Evolutionary conservation across 495 filamentous ascomycete genomes (phyloP).

Genomic region (Rhizodiscina lignyota): DNA sequence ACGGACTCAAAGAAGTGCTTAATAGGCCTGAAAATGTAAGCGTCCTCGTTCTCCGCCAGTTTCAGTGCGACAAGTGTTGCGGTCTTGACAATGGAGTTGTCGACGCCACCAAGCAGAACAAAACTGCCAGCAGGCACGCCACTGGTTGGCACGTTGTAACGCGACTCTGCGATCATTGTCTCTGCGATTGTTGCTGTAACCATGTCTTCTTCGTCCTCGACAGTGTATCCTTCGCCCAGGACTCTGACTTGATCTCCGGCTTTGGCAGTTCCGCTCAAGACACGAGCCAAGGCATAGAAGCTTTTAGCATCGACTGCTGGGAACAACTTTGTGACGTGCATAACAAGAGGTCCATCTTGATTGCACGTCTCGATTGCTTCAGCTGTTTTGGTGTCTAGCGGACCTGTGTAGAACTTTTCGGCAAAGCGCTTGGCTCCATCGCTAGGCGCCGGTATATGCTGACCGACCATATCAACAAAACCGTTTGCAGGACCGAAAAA

Average conservation of each 20-base stretch:
- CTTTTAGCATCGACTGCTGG: constrained; percentile 70
- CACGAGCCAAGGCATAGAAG: constrained; percentile 79
- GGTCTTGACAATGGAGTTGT: constrained; percentile 96
- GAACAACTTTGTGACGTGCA: constrained; percentile 88
- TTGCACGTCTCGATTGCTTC: constrained; percentile 67
- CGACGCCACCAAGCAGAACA: constrained; percentile 78
- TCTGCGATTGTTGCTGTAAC: constrained; percentile 71
- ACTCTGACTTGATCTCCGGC: constrained; percentile 76
- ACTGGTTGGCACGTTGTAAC: constrained; percentile 79
- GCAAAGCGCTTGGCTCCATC: constrained; percentile 62
- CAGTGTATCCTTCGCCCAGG: constrained; percentile 85
- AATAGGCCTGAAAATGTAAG: constrained; percentile 85
- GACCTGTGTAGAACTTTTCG: constrained; percentile 82
- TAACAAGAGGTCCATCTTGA: constrained; percentile 73
- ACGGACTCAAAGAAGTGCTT: constrained; percentile 94
- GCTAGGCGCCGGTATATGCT: constrained; percentile 77
- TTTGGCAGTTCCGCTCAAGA: constrained; percentile 82
- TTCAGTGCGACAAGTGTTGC: constrained; percentile 81
- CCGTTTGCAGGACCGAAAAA: constrained; percentile 85
- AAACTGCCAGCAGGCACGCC: constrained; percentile 94
- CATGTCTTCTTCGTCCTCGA: constrained; percentile 99
- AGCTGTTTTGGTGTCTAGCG: constrained; percentile 75
- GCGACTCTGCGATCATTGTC: constrained; percentile 83
- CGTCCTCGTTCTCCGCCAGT: constrained; percentile 72
- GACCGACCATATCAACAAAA: constrained; percentile 89